Evolutionary conservation across 108 stramenopile species (phyloP), one percentile per base, ranked within the genome.

Genomic region (Skeletonema tropicum): DNA sequence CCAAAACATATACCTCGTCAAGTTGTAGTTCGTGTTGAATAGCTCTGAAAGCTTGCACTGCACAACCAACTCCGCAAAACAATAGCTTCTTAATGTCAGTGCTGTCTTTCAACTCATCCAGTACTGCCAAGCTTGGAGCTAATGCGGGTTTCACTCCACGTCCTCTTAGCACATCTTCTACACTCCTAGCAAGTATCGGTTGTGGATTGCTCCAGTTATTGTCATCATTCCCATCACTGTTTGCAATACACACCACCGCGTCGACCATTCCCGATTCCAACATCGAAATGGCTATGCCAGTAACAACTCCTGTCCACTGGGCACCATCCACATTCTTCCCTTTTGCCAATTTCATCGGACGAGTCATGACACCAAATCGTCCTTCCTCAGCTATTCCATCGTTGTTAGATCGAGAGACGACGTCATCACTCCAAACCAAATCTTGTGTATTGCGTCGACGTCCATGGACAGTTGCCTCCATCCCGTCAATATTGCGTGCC

Each of bases 31-130:
- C 82, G 42, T 85, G 57, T 62, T 93, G 83, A 29, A 93, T 71
- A n/a, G 89, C 81, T 38, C 92, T 83, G 60, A 91, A 91, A 15
- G 90, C 90, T 87, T 93, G 92, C 21, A 93, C 92, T 23, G 92
- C 80, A 65, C 92, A 93, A 45, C 89, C 92, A 30, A 93, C 92
- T 14, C 92, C 92, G 73, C 92, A 93, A 82, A 90, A 93, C 15
- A 93, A 60, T 26, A 93, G 73, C 41, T 76, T 87, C 57, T 77
- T 77, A 60, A 93, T 88, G 19, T 87, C 76, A 12, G 70, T 60
- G 77, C 87, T 88, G 2, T 75, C 59, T 77, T 83, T 70, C 17
- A 93, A 73, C 41, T 90, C 71, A 70, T 93, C 92, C 70, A 93
- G 72, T 2, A 93, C 87, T 11, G 68, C 74, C 38, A 93, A 76